Percentiles rank a stretch among this genome's conserved stretches.
Evolutionary conservation across 371 early-diverging fungal species (phyloP).

Genomic region (Syncephalastrum monosporum): DNA sequence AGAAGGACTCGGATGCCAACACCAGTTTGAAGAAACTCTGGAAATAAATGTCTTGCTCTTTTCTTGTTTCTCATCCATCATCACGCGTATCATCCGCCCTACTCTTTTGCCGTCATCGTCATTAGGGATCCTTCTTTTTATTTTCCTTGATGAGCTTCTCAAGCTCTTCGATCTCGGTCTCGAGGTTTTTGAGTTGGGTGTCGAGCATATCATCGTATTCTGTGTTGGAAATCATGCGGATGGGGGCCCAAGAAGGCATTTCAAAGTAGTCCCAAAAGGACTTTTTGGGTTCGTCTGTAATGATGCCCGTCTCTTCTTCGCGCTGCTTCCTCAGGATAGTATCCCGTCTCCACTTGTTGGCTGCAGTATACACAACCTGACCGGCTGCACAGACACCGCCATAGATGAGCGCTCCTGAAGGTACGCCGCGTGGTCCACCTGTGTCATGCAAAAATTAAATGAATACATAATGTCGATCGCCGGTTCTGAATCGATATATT

Average conservation of each 20-base stretch:
- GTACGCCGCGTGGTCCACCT: slow-evolving; percentile 53
- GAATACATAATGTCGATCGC: not conserved
- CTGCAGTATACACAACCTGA: slow-evolving; percentile 28
- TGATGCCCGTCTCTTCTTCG: slow-evolving; percentile 5
- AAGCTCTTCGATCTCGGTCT: slow-evolving; percentile 37
- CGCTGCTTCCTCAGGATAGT: slow-evolving; percentile 19
- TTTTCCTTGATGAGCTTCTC: slow-evolving; percentile 27
- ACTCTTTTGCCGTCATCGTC: not conserved
- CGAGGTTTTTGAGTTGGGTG: slow-evolving; percentile 37
- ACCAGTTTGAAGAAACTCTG: slow-evolving; percentile 96
- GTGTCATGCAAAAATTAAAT: not conserved
- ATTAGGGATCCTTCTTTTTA: slow-evolving; percentile 8
- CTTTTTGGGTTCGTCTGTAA: slow-evolving; percentile 7
- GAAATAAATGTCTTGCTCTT: slow-evolving; percentile 52
- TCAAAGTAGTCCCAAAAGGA: slow-evolving; percentile 34
- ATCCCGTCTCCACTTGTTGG: slow-evolving; percentile 43
- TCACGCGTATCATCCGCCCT: slow-evolving; percentile 1
- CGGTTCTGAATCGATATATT: slow-evolving; percentile 5
- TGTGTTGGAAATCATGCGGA: slow-evolving; percentile 41
- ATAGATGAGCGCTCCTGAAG: slow-evolving; percentile 55
- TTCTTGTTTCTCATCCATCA: slow-evolving; percentile 1
- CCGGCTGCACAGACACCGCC: slow-evolving; percentile 36
- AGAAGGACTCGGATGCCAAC: slow-evolving; percentile 97
- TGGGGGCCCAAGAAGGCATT: slow-evolving; percentile 48
- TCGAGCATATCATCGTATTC: slow-evolving; percentile 48